Base-by-base conservation (phyloP, 768 basidiomycete genomes). In the Pholiota microspora region DNA sequence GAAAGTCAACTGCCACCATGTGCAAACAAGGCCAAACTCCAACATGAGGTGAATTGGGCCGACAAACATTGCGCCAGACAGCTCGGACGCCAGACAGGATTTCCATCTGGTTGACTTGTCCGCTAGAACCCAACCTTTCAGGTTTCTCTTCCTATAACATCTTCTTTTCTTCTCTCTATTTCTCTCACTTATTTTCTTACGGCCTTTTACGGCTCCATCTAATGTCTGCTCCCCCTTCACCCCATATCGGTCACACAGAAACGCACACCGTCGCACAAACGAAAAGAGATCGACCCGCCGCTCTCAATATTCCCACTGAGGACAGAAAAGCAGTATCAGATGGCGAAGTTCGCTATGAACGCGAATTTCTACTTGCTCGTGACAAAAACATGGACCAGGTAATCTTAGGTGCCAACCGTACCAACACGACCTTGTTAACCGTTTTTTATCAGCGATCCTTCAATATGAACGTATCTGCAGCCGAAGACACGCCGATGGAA, bases 271-370 rank as follows among this genome's bases (percentile, higher is more conserved):
- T 64, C 59, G 67, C 68, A 45, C 61, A 67, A 59, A 78, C 69
- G 71, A 76, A 71, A 67, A 76, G 75, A 68, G 80, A 81, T 66
- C 74, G 77, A 61, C 79, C 79, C 38, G 76, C 80, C 34, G 75
- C 78, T 51, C 77, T 84, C 57, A 78, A 81, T 62, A 75, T 81
- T 49, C 65, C 69, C 54, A 69, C 72, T 51, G 59, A 72, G 55
- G 70, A 71, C 42, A 66, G 66, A 44, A 69, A 72, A 53, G 62
- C 71, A 24, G 62, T 63, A 29, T 72, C 74, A 44, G 77, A 79
- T 66, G 67, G 59, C 49, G 74, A 77, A 56, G 60, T 72, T 53
- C 68, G 64, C 58, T 69, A 73, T 57, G 71, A 75, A 66, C 77
- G 70, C 67, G 69, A 64, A 55, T 47, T 49, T 59, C 40, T 58